Evolutionary conservation across 495 filamentous ascomycete species (phyloP).

Genomic region (Hamigera avellanea): DNA sequence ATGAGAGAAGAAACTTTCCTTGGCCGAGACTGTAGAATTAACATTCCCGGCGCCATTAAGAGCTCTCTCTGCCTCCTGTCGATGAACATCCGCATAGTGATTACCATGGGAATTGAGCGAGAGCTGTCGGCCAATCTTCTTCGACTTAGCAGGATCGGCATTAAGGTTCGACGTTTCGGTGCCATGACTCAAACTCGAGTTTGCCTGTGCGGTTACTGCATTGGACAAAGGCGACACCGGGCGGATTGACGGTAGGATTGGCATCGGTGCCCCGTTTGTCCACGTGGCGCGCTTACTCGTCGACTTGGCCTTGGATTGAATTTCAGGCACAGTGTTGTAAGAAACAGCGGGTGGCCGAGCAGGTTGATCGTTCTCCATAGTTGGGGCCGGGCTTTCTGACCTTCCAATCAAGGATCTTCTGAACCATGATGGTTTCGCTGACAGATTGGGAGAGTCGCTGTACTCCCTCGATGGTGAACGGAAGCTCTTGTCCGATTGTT

Average conservation of each 20-base stretch:
- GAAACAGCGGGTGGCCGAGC: slow-evolving; percentile 37
- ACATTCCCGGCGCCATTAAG: slow-evolving; percentile 66
- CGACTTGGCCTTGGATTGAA: slow-evolving; percentile 33
- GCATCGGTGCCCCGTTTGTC: slow-evolving; percentile 91
- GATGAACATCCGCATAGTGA: slow-evolving; percentile 75
- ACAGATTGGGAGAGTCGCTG: slow-evolving; percentile 53
- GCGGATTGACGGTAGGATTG: slow-evolving; percentile 89
- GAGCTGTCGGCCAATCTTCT: slow-evolving; percentile 93
- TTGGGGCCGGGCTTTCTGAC: slow-evolving; percentile 44
- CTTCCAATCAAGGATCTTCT: slow-evolving; percentile 78
- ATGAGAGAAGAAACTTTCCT: slow-evolving; percentile 96
- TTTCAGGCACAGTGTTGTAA: slow-evolving; percentile 39
- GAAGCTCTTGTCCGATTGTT: slow-evolving; percentile 68
- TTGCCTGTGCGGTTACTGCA: slow-evolving; percentile 81
- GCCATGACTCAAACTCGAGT: slow-evolving; percentile 24
- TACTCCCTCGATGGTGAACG: slow-evolving; percentile 50
- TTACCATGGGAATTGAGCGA: slow-evolving; percentile 92
- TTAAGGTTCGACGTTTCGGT: slow-evolving; percentile 17
- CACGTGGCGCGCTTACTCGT: slow-evolving; percentile 69
- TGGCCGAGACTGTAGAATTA: slow-evolving; percentile 50
- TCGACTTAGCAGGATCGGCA: slow-evolving; percentile 45
- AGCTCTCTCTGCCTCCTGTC: slow-evolving; percentile 84
- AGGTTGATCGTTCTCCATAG: slow-evolving; percentile 22
- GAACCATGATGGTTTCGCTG: slow-evolving; percentile 90
- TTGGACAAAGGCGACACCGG: slow-evolving; percentile 91